Conservation (phyloP, 1,284 basidiomycete species). For the Austropuccinia psidii region DNA sequence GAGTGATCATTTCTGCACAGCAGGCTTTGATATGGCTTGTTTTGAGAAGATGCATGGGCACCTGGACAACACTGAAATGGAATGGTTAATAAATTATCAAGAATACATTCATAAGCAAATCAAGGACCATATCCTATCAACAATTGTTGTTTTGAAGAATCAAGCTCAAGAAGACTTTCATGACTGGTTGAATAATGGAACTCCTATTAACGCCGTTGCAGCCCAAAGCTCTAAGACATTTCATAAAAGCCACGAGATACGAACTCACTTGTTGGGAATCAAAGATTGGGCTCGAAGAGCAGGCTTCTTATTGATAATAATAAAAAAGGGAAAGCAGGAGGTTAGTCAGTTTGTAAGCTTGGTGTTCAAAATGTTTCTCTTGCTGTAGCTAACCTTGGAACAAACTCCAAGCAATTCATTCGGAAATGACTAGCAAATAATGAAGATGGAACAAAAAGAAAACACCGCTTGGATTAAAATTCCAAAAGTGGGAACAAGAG, state of each 20-base stretch:
- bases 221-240: not conserved
- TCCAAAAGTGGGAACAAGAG: too few relatives aligned
- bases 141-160: not conserved
- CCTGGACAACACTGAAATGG: not conserved
- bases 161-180: not conserved
- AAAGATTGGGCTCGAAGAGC: not conserved
- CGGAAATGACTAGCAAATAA: too few relatives aligned
- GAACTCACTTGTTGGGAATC: not conserved
- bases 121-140: not conserved
- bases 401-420: too few relatives aligned
- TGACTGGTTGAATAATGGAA: not conserved
- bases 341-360: too few relatives aligned
- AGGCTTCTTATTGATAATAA: conserved; percentile 1
- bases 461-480: too few relatives aligned
- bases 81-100: not conserved
- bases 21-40: not conserved
- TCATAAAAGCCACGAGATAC: not conserved
- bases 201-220: not conserved
- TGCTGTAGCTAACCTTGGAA: too few relatives aligned
- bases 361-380: too few relatives aligned
- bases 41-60: conserved; percentile 7
- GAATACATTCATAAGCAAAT: not conserved
- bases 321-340: conserved; percentile 6
- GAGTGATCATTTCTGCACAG: not conserved
- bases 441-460: too few relatives aligned